Conservation (phyloP, 192 early-diverging fungal species). For the Spizellomyces punctatus region DNA sequence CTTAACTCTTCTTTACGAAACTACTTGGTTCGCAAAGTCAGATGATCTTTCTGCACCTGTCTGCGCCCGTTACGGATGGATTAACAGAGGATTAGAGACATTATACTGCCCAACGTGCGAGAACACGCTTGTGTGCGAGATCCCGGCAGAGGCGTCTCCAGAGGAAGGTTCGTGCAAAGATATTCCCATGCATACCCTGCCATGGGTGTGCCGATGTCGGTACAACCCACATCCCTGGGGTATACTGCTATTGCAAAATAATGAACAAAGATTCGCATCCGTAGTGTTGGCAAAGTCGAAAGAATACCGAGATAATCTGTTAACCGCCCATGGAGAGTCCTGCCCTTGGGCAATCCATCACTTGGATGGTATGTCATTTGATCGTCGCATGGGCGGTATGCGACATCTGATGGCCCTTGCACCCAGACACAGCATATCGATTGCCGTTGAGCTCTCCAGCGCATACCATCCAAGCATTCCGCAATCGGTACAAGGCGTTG, state of each 20-base stretch:
- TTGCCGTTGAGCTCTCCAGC: slow-evolving; percentile 16
- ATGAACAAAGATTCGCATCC: not conserved
- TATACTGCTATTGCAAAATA: not conserved
- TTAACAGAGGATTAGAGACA: not conserved
- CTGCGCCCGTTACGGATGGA: slow-evolving; percentile 19
- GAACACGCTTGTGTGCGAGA: not conserved
- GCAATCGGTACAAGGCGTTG: slow-evolving; percentile 2
- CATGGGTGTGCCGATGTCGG: no score
- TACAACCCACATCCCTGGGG: no score
- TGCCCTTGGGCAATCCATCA: slow-evolving; percentile 4
- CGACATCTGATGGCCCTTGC: not conserved
- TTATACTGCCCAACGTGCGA: slow-evolving; percentile 1
- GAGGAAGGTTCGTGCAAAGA: not conserved
- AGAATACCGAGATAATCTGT: not conserved
- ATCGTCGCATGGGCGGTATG: not conserved
- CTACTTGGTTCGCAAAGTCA: slow-evolving; percentile 9
- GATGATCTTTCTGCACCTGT: slow-evolving; percentile 11
- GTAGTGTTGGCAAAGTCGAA: not conserved
- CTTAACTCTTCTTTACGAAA: slow-evolving; percentile 10
- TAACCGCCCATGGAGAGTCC: not conserved
- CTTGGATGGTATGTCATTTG: slow-evolving; percentile 4
- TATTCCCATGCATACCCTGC: no score
- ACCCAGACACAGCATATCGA: slow-evolving; percentile 11
- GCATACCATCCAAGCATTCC: not conserved
- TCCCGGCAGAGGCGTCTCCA: not conserved